These are phyloP conservation scores for Nothophaeocryptopus gaeumannii DNA, from an alignment of 2,329 filamentous ascomycete species.

Conservation along the genomic window DNA sequence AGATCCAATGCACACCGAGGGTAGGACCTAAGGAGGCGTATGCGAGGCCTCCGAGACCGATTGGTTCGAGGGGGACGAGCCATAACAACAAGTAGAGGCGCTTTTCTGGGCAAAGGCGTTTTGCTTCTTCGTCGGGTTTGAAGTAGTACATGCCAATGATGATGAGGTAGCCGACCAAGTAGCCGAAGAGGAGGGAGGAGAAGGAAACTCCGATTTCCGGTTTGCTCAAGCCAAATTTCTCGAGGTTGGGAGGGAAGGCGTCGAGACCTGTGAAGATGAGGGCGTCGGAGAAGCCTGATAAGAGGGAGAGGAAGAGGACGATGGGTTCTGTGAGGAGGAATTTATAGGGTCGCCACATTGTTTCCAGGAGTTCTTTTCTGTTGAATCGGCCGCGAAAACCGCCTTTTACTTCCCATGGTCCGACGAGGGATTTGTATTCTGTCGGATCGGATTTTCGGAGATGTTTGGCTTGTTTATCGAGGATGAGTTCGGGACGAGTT, in stretches of 20 bases:
- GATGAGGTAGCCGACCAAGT: constrained; percentile 62
- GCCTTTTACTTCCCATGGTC: constrained; percentile 65
- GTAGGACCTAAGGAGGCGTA: constrained; percentile 63
- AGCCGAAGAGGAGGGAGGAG: constrained; percentile 59
- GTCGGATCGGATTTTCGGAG: constrained; percentile 52
- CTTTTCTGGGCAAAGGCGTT: constrained; percentile 55
- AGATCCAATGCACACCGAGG: constrained; percentile 61
- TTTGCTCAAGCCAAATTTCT: constrained; percentile 58
- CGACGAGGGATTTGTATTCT: constrained; percentile 57
- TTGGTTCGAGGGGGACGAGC: constrained; percentile 58
- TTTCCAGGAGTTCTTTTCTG: constrained; percentile 42
- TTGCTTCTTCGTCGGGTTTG: constrained; percentile 49
- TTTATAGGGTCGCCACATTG: constrained; percentile 64
- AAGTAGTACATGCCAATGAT: constrained; percentile 44
- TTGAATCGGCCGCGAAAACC: constrained; percentile 32
- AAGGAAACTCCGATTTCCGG: constrained; percentile 60
- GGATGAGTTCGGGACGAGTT: constrained; percentile 70
- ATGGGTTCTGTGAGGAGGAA: constrained; percentile 76
- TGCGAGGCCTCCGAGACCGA: constrained; percentile 69
- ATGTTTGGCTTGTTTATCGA: constrained; percentile 72
- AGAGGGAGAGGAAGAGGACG: constrained; percentile 65
- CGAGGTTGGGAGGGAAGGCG: constrained; percentile 65
- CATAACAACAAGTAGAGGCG: constrained; percentile 65
- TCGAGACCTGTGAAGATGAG: constrained; percentile 78
- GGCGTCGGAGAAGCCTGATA: constrained; percentile 70